phyloP scores from a whole-genome alignment of 768 basidiomycete genomes.

The Serendipita indica region DNA sequence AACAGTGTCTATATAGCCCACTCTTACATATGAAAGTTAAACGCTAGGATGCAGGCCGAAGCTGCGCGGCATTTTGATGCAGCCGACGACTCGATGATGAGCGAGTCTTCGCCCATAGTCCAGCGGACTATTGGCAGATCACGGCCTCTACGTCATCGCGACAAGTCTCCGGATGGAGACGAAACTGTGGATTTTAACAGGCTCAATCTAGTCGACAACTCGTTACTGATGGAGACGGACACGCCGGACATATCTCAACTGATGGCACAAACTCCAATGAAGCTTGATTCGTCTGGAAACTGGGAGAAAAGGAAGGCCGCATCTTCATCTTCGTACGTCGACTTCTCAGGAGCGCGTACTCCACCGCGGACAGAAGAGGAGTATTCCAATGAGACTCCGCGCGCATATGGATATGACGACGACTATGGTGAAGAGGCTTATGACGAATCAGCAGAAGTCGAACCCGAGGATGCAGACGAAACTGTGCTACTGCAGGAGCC shows the following conservation, averaged over 20 bases:
- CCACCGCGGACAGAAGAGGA: neutral
- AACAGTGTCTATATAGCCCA: neutral
- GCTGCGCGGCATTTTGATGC: neutral
- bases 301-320: neutral
- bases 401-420: neutral
- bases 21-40: neutral
- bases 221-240: neutral
- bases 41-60: neutral
- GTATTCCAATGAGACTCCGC: neutral
- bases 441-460: neutral
- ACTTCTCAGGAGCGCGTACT: neutral
- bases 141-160: too few species aligned
- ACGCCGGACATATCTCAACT: conserved; percentile 6
- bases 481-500: too few species aligned
- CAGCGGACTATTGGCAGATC: neutral
- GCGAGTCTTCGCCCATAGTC: neutral
- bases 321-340: neutral
- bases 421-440: neutral
- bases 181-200: neutral
- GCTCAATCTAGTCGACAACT: neutral
- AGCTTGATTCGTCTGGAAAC: neutral
- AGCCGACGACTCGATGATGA: neutral
- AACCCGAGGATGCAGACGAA: neutral
- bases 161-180: neutral
- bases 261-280: conserved; percentile 6